These are phyloP conservation scores for Besnoitia besnoiti DNA, from an alignment of 169 alveolate genomes.

Conservation along the genomic window DNA sequence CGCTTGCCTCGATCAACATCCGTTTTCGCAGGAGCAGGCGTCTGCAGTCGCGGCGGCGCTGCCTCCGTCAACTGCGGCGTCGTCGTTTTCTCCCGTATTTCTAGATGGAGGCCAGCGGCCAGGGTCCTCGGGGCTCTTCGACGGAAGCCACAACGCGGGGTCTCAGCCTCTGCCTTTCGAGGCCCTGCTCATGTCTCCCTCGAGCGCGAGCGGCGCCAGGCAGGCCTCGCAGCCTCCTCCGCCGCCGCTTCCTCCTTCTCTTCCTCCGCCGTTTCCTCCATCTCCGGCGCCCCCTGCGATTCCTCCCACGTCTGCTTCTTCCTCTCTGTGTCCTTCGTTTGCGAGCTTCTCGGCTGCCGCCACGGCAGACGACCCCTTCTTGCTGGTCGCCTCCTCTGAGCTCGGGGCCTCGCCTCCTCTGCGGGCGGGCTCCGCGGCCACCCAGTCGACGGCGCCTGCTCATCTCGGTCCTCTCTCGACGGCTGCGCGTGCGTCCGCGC, in stretches of 20 bases:
- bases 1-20: too few relatives aligned
- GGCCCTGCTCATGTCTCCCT: slow-evolving; percentile 31
- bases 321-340: neutral
- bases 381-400: neutral
- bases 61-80: neutral
- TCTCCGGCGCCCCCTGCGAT: neutral
- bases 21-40: slow-evolving; percentile 8
- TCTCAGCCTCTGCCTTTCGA: slow-evolving; percentile 15
- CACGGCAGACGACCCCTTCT: slow-evolving; percentile 2
- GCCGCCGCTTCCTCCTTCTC: neutral
- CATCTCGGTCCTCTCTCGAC: neutral
- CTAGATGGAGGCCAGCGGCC: neutral
- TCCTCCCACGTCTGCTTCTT: neutral
- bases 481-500: neutral
- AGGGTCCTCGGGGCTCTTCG: neutral
- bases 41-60: slow-evolving; percentile 35
- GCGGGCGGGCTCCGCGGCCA: neutral
- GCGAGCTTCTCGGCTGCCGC: neutral
- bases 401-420: neutral
- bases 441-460: neutral
- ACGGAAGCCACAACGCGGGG: neutral
- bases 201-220: neutral
- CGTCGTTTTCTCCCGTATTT: neutral
- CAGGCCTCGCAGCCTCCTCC: neutral
- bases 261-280: neutral